A percentile compares a stretch with the other conserved stretches of the same genome.
phyloP scores from a whole-genome alignment of 495 filamentous ascomycete genomes.

The Delitschia confertaspora region DNA sequence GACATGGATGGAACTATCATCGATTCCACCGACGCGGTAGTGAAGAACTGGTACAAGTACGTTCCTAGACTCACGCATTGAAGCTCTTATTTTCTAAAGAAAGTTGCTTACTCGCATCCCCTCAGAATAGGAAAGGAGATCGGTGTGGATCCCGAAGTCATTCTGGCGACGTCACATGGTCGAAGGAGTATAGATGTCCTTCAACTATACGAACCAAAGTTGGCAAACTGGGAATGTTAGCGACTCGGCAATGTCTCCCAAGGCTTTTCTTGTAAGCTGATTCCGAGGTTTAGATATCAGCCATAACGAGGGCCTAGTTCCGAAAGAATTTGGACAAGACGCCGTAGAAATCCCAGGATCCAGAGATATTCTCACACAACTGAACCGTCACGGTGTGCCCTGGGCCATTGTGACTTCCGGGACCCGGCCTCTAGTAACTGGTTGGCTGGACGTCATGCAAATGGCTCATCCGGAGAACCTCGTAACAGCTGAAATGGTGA shows the following conservation, averaged over 20 bases:
- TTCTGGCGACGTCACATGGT: conserved; percentile 83
- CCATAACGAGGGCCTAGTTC: conserved; percentile 67
- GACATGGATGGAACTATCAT: conserved; percentile 87
- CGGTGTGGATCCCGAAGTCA: conserved; percentile 69
- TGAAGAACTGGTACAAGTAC: conserved; percentile 86
- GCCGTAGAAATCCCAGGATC: conserved; percentile 75
- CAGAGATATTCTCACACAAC: conserved; percentile 47
- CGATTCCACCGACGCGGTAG: conserved; percentile 71
- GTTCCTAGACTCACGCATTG: conserved; percentile 26
- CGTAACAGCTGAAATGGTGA: conserved; percentile 79
- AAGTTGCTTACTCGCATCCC: no score
- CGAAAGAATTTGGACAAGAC: conserved; percentile 62
- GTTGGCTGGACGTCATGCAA: conserved; percentile 73
- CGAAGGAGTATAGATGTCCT: conserved; percentile 76
- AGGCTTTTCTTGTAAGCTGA: neutral
- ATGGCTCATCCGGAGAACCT: conserved; percentile 66
- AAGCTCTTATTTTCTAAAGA: conserved; percentile 3
- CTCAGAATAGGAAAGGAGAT: conserved; percentile 70
- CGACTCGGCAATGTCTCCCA: no score
- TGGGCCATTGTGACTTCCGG: conserved; percentile 96
- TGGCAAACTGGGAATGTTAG: conserved; percentile 84
- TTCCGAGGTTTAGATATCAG: conserved; percentile 56
- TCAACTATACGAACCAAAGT: conserved; percentile 60
- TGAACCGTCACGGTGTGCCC: conserved; percentile 49
- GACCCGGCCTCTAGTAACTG: conserved; percentile 67